Base-by-base conservation (phyloP, 129 eudicot genomes). In the Deinandra increscens region DNA sequence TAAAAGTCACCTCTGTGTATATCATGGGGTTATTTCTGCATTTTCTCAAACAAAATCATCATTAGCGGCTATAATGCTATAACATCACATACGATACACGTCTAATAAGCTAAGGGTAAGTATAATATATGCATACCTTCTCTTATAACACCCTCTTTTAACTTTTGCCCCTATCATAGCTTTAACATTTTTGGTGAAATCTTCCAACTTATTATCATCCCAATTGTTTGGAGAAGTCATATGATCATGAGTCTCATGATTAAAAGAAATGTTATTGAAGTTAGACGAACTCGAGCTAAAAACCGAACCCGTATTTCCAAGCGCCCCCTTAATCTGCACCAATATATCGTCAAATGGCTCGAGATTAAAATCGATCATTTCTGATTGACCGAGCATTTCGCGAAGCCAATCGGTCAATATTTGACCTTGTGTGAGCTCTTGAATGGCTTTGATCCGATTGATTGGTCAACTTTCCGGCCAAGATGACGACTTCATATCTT, bases 121-220 rank as follows among this genome's bases (percentile, higher is more conserved):
- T n/a, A n/a, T n/a, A n/a, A n/a, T 41, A 36, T 31, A 31, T 17
- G 39, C 9, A 17, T 78, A 88, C 96, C 88, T 81, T 80, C 87
- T 86, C 60, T 89, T 78, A 61, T 84, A 84, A 71, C 87, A 81
- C 7, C 90, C 93, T 60, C 90, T 84, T 46, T 86, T 82, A 22
- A 71, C 77, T 56, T 83, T 88, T 1, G 37, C 0, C 0, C 60
- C 56, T 7, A 59, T 6, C 13, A 4, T 10, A 18, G 68, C 68
- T 71, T 76, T 78, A 54, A 65, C 60, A 46, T 81, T 78, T 9
- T 82, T 74, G 39, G 66, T 74, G 5, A 62, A 82, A 73, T 80
- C 78, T 31, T 82, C 79, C 7, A 75, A 42, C 33, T 63, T 82
- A n/a, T n/a, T n/a, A n/a, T n/a, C n/a, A n/a, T n/a, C n/a, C n/a